phyloP scores from a whole-genome alignment of 2,329 filamentous ascomycete species.

The Ustulina deusta region DNA sequence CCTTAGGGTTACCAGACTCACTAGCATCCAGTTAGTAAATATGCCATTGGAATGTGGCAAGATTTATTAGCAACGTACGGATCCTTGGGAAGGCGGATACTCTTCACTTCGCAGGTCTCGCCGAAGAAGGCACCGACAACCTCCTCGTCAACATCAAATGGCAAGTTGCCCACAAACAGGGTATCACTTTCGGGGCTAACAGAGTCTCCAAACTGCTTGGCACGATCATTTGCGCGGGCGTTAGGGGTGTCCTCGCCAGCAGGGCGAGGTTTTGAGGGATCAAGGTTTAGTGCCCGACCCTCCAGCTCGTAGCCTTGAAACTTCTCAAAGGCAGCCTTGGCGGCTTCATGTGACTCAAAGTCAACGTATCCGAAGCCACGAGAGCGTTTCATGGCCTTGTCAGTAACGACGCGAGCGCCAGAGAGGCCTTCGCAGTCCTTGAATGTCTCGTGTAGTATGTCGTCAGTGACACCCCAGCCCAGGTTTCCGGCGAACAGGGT shows the following conservation, averaged over 20 bases:
- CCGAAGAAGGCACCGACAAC: constrained; percentile 79
- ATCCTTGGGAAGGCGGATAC: constrained; percentile 89
- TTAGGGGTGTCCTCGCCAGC: constrained; percentile 64
- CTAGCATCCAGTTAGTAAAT: constrained; percentile 56
- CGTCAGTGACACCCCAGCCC: constrained; percentile 90
- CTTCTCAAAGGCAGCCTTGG: constrained; percentile 77
- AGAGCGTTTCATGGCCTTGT: constrained; percentile 83
- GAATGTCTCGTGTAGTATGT: constrained; percentile 84
- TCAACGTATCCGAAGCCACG: constrained; percentile 96
- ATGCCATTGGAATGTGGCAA: not conserved
- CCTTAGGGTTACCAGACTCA: constrained; percentile 87
- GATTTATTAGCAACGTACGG: constrained; percentile 61
- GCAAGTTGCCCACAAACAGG: constrained; percentile 91
- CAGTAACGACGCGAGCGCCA: constrained; percentile 83
- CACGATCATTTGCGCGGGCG: constrained; percentile 72
- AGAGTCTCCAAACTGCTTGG: constrained; percentile 80
- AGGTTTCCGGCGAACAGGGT: constrained; percentile 93
- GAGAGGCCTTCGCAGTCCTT: constrained; percentile 79
- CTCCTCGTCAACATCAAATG: constrained; percentile 85
- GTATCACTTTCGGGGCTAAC: constrained; percentile 85
- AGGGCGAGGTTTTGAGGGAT: constrained; percentile 78
- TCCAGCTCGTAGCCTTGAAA: constrained; percentile 82
- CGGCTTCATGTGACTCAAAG: constrained; percentile 76
- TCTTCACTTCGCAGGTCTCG: constrained; percentile 76
- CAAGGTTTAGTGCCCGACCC: constrained; percentile 79